These are phyloP conservation scores for Bjerkandera adusta DNA, from an alignment of 1,284 basidiomycete species.

Conservation along the genomic window DNA sequence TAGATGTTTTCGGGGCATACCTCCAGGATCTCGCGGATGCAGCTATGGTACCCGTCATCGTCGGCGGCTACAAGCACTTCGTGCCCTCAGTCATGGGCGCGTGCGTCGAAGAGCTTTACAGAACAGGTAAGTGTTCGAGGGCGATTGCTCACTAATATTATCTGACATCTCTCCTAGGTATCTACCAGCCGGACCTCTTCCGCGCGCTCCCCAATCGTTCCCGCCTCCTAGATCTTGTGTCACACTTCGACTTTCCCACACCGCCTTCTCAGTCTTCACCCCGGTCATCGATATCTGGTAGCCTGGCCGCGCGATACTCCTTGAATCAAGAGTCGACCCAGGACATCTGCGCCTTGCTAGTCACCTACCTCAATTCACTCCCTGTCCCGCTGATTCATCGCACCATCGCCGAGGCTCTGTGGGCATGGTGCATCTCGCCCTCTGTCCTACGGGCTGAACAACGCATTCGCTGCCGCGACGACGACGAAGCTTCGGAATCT, in stretches of 20 bases:
- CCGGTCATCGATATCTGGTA: background rate
- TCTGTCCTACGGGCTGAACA: constrained; percentile 35
- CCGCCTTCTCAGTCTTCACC: constrained; percentile 7
- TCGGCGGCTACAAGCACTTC: constrained; percentile 51
- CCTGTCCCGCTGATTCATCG: constrained; percentile 49
- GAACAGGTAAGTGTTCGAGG: constrained; percentile 39
- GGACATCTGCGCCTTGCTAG: constrained; percentile 60
- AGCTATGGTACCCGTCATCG: constrained; percentile 42
- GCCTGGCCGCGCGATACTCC: constrained; percentile 20
- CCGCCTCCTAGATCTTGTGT: constrained; percentile 35
- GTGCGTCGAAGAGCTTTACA: constrained; percentile 60
- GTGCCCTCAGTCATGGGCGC: constrained; percentile 54
- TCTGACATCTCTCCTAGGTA: constrained; percentile 28
- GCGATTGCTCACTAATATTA: background rate
- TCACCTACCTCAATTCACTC: constrained; percentile 54
- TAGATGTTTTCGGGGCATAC: constrained; percentile 49
- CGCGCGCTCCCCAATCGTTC: constrained; percentile 34
- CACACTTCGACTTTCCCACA: constrained; percentile 32
- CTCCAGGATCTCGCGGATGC: constrained; percentile 44
- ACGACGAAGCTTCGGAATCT: constrained; percentile 9
- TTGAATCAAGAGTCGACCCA: constrained; percentile 53
- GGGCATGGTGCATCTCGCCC: constrained; percentile 50
- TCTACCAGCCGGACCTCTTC: constrained; percentile 48
- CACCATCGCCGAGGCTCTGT: constrained; percentile 43
- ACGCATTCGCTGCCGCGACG: constrained; percentile 16